Base-by-base conservation (phyloP, 2,329 filamentous ascomycete genomes). In the Colletotrichum lindemuthianum region DNA sequence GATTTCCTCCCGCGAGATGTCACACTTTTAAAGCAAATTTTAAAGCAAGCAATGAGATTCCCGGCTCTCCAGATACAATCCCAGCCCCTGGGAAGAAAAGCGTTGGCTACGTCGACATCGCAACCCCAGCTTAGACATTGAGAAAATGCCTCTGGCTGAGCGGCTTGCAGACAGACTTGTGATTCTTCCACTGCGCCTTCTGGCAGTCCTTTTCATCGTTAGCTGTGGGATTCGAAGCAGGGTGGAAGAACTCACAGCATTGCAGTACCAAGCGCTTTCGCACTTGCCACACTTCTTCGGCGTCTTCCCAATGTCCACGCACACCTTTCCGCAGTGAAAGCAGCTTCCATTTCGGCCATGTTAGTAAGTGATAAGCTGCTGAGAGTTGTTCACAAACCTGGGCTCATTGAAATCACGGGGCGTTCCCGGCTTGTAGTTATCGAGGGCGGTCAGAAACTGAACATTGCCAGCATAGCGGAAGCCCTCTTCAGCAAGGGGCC, bases 401-500 rank as follows among this genome's bases (percentile, higher is more conserved):
- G 66, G 68, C 54, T 69, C 67, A 12, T 36, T 12, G 4, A 60
- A 70, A 51, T 63, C 61, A 5, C 69, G 66, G 24, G 68, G 67
- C 6, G 54, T 51, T 12, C 69, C 67, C 13, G 70, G 39, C 45
- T 65, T 49, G 49, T 72, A 71, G 32, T 69, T 43, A 15, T 71
- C 60, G 11, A 72, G 63, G 13, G 67, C 70, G 6, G 70, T 66
- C 5, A 72, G 60, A 32, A 70, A 70, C 16, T 72, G 67, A 13
- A 37, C 61, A 24, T 64, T 66, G 3, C 69, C 68, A 15, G 68
- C 65, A 4, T 39, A 48, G 4, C 69, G 66, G 47, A 72, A 70
- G 1, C 69, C 67, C 6, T 53, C 4, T 41, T 70, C 69, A 6
- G 4, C 5, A 6, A 54, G 2, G 8, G 56, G 49, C 1, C 15